Evolutionary conservation across 2,329 filamentous ascomycete genomes (phyloP).

Genomic region (Colletotrichum caudatum): DNA sequence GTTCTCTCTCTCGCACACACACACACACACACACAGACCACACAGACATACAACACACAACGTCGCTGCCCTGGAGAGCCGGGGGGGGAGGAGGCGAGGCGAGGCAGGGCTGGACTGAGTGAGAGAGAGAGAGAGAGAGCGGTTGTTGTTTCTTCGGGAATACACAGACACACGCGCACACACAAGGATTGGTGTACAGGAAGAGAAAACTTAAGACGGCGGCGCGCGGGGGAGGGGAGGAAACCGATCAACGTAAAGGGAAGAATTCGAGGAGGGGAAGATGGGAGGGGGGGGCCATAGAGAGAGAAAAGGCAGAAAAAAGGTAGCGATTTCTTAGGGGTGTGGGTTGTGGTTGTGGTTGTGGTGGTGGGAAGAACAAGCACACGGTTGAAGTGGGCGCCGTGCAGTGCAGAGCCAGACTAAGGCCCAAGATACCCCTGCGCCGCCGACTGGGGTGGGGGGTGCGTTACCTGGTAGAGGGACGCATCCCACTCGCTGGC

Average conservation of each 20-base stretch:
- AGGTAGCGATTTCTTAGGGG: constrained; percentile 38
- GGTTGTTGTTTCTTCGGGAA: constrained; percentile 41
- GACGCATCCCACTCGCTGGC: constrained; percentile 33
- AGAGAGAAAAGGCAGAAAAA: constrained; percentile 20
- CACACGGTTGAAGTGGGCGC: constrained; percentile 30
- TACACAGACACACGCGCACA: constrained; percentile 48
- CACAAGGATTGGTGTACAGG: constrained; percentile 45
- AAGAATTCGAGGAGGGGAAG: not conserved
- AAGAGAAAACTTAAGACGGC: constrained; percentile 48
- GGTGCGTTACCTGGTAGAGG: not conserved
- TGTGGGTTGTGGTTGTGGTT: too few species aligned
- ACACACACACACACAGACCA: not conserved
- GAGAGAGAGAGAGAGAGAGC: constrained; percentile 32
- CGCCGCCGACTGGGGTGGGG: constrained; percentile 19
- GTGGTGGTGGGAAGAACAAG: constrained; percentile 25
- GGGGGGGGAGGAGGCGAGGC: constrained; percentile 57
- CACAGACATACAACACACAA: constrained; percentile 50
- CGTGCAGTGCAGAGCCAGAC: constrained; percentile 38
- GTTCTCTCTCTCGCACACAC: constrained; percentile 39
- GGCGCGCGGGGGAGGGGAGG: constrained; percentile 3
- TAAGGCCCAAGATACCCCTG: constrained; percentile 42
- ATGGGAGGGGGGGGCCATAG: not conserved
- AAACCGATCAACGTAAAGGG: constrained; percentile 40
- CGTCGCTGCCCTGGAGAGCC: constrained; percentile 60
- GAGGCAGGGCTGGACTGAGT: constrained; percentile 42